A percentile compares a stretch with the other conserved stretches of the same genome.
phyloP scores from a whole-genome alignment of 1,284 basidiomycete species.

The Phellinidium pouzarii region DNA sequence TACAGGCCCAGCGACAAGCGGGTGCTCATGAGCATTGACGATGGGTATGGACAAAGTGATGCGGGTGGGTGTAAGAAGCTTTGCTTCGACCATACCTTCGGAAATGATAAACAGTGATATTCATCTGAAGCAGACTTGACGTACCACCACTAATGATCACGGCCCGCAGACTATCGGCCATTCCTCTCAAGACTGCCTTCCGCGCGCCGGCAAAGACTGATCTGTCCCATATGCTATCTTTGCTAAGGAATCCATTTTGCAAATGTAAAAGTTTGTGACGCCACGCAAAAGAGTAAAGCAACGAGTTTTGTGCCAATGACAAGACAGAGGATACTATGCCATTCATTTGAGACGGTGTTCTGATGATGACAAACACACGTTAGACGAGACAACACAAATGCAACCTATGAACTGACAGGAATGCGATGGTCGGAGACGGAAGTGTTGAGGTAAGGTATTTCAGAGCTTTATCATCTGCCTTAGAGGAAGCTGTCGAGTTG shows the following conservation, averaged over 20 bases:
- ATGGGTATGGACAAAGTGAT: constrained; percentile 67
- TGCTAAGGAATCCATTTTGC: constrained; percentile 62
- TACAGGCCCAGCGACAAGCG: constrained; percentile 58
- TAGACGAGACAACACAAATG: constrained; percentile 40
- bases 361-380: constrained; percentile 37
- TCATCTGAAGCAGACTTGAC: constrained; percentile 14
- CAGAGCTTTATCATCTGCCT: neutral
- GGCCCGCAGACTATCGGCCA: constrained; percentile 50
- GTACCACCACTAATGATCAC: constrained; percentile 61
- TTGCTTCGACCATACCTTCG: constrained; percentile 20
- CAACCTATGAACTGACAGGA: constrained; percentile 21
- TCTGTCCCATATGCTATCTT: constrained; percentile 74
- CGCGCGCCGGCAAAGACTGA: constrained; percentile 64
- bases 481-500: neutral
- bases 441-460: constrained; percentile 26
- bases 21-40: constrained; percentile 54
- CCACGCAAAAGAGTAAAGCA: constrained; percentile 53
- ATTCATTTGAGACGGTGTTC: constrained; percentile 50
- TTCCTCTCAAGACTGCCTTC: constrained; percentile 48
- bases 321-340: constrained; percentile 45
- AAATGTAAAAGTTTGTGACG: constrained; percentile 65
- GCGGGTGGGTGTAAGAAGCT: constrained; percentile 49
- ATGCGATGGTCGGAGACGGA: constrained; percentile 22
- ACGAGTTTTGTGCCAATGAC: constrained; percentile 44
- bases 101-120: neutral